These are phyloP conservation scores for Podila epicladia DNA, from an alignment of 192 early-diverging fungal genomes.

Conservation along the genomic window DNA sequence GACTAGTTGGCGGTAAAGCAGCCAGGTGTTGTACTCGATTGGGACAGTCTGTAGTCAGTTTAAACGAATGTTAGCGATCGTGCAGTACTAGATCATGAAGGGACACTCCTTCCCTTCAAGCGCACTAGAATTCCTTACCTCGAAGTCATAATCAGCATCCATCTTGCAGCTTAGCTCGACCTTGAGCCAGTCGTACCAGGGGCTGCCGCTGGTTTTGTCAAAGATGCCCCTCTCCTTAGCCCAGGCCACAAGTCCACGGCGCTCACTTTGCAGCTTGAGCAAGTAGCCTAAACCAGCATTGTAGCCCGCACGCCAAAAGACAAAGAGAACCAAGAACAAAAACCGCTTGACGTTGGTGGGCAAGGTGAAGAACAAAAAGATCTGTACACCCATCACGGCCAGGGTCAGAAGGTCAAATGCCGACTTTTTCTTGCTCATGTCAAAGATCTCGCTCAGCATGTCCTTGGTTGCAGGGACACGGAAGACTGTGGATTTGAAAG, in stretches of 20 bases:
- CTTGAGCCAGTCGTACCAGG: slow-evolving; percentile 68
- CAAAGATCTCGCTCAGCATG: slow-evolving; percentile 81
- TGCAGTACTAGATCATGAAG: too few species aligned
- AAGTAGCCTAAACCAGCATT: slow-evolving; percentile 88
- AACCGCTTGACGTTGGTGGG: slow-evolving; percentile 61
- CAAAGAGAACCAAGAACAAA: slow-evolving; percentile 78
- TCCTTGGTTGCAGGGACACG: slow-evolving; percentile 80
- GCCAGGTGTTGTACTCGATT: slow-evolving; percentile 96
- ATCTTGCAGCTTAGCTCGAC: slow-evolving; percentile 80
- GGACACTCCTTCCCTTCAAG: too few species aligned
- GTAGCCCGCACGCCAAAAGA: slow-evolving; percentile 90
- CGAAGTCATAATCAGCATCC: slow-evolving; percentile 83
- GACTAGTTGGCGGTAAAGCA: slow-evolving; percentile 93
- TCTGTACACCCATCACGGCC: slow-evolving; percentile 68
- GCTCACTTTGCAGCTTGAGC: slow-evolving; percentile 83
- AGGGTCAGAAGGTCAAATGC: slow-evolving; percentile 80
- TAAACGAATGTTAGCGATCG: slow-evolving; percentile 3
- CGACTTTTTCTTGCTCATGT: slow-evolving; percentile 72
- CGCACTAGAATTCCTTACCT: slow-evolving; percentile 54
- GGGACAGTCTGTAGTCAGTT: slow-evolving; percentile 67
- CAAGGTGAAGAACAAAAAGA: slow-evolving; percentile 74
- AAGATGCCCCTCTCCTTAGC: slow-evolving; percentile 77
- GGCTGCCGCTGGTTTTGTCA: slow-evolving; percentile 63
- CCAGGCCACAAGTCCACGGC: slow-evolving; percentile 73
- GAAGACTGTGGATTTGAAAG: slow-evolving; percentile 57